phyloP scores from a whole-genome alignment of 768 basidiomycete genomes.

The Podaxis carcinomalis region DNA sequence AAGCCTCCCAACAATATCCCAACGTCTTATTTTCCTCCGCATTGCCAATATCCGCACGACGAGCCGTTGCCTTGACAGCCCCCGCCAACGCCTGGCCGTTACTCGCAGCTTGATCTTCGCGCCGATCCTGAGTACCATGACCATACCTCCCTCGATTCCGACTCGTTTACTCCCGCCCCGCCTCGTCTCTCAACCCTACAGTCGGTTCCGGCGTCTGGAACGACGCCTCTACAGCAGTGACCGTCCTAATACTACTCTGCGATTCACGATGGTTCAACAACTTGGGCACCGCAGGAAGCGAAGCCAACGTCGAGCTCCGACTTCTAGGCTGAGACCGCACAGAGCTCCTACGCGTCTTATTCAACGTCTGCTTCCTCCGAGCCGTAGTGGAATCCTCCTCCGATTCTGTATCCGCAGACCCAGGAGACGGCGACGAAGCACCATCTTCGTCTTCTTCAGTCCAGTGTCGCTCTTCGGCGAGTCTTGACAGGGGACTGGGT shows the following conservation, averaged over 20 bases:
- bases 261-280: slow-evolving; percentile 47
- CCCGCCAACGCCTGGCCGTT: slow-evolving; percentile 5
- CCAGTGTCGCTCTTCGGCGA: slow-evolving; percentile 53
- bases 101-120: slow-evolving; percentile 16
- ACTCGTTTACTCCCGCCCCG: slow-evolving; percentile 18
- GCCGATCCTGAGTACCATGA: slow-evolving; percentile 22
- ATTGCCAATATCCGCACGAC: slow-evolving; percentile 37
- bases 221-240: slow-evolving; percentile 51
- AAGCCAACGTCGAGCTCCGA: slow-evolving; percentile 65
- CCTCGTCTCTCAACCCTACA: slow-evolving; percentile 21
- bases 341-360: slow-evolving; percentile 26
- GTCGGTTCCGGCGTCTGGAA: slow-evolving; percentile 23
- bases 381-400: slow-evolving; percentile 28
- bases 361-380: slow-evolving; percentile 24
- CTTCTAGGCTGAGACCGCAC: slow-evolving; percentile 41
- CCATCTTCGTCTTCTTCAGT: slow-evolving; percentile 47
- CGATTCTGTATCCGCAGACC: slow-evolving; percentile 62
- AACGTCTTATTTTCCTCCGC: slow-evolving; percentile 48
- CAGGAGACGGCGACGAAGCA: slow-evolving; percentile 56
- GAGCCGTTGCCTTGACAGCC: slow-evolving; percentile 23
- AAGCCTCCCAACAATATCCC: slow-evolving; percentile 51
- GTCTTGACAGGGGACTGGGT: slow-evolving; percentile 65
- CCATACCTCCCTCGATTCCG: slow-evolving; percentile 25
- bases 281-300: slow-evolving; percentile 38
- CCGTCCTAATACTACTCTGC: slow-evolving; percentile 66